Base-by-base conservation (phyloP, 768 basidiomycete genomes). In the Hygrocybe punicea region DNA sequence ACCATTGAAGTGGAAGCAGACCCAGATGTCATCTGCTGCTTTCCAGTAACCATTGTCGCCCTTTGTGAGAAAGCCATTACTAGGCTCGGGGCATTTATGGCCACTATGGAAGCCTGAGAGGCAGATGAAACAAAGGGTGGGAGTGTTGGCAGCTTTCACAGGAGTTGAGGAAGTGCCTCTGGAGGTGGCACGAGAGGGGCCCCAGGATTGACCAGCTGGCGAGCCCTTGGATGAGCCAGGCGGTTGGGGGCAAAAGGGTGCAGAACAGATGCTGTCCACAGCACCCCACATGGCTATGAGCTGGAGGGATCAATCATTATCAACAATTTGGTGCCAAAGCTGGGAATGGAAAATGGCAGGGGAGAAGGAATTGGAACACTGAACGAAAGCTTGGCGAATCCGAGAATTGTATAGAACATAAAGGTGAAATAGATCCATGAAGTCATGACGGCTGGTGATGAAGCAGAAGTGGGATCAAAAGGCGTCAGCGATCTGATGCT, bases 1-100 rank as follows among this genome's bases (percentile, higher is more conserved):
- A 4, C 29, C 24, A 35, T 60, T 60, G n/a, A 53, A 51, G 17
- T 8, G 14, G 47, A 39, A 49, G 40, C 53, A 39, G 34, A 60
- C 46, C 21, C 14, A 6, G 46, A 25, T 6, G 24, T 25, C 24
- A 6, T 19, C 21, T 11, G 46, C 46, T 6, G 46, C 13, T 47
- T 25, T 19, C 46, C 46, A 47, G 46, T 16, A 21, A n/a, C 46
- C 46, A 25, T 47, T n/a, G 17, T 19, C 17, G 17, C n/a, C 46
- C 40, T 42, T 42, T 11, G 46, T 19, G 17, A 47, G 17, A n/a
- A 47, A 47, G 24, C 46, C 46, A 14, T 47, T 47, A 14, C 13
- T 6, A 14, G 46, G 13, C 11, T 19, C 13, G 13, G n/a, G 24
- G 24, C 46, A 47, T 11, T 19, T 11, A 19, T n/a, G 24, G 17